Evolutionary conservation across 495 filamentous ascomycete species (phyloP), one percentile per base, ranked within the genome.

Genomic region (Xylaria cubensis): DNA sequence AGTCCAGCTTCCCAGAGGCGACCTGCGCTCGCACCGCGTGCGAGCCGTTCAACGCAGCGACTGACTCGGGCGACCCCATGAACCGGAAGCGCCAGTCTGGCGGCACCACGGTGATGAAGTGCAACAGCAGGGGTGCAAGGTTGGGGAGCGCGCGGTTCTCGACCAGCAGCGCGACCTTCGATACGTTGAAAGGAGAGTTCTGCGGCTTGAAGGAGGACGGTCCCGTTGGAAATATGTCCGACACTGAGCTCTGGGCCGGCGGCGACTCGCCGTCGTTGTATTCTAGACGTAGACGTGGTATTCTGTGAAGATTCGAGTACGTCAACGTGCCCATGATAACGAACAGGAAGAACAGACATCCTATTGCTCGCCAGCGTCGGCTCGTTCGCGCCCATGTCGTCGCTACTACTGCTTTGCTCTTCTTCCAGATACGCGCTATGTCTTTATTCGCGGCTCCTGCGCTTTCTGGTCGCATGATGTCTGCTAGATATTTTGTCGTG

Each of bases 71-170:
- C 15, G 80, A 82, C 53, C 85, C 85, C 80, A 86, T 84, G 79
- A 86, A 87, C 39, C 81, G 79, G 77, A 87, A 86, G n/a, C 81
- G 82, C 85, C 85, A 87, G 75, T 87, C 85, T 19, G 85, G 80
- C 4, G 85, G 85, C 2, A 87, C 84, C 36, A 87, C 84, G 10
- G 81, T 74, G 67, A 85, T 86, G 76, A 87, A 85, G 74, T 87
- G 85, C 0, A 87, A 79, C 73, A 86, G 81, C 6, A 86, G 72
- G 0, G 85, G 85, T 0, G 84, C 82, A 15, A 86, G 81, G 69
- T 81, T 79, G 0, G 84, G 74, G 21, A 80, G 76, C 0, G 80
- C 73, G 6, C 85, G 82, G 78, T 85, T 83, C 67, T 87, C 85
- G 71, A 87, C 83, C 1, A 87, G 80, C 32, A 87, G 82, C 36